Conservation (phyloP, 345 rosid species). For the Arabidopsis arenosa region DNA sequence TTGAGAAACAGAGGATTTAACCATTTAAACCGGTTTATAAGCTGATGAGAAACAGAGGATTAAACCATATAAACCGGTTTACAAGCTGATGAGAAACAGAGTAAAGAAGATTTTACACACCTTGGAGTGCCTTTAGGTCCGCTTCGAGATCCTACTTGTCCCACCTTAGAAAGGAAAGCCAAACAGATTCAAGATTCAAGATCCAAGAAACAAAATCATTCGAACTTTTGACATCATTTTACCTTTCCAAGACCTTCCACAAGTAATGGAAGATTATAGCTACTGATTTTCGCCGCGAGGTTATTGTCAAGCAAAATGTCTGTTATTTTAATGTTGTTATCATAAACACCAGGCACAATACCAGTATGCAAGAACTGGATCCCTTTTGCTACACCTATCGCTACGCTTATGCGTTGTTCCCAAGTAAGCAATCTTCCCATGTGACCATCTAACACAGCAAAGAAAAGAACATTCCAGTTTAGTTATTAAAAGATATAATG, state of each 20-base stretch:
- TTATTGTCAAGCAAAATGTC: conserved; percentile 88
- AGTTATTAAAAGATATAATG: background rate
- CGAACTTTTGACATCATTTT: conserved; percentile 17
- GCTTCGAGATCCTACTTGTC: conserved; percentile 51
- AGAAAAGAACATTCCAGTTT: background rate
- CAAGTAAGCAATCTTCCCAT: conserved; percentile 60
- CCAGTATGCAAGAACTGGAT: conserved; percentile 92
- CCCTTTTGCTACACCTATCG: conserved; percentile 88
- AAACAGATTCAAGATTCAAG: conserved; percentile 23
- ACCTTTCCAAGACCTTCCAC: conserved; percentile 74
- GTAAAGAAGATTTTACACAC: conserved; percentile 45
- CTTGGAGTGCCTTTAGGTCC: conserved; percentile 59
- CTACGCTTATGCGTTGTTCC: conserved; percentile 85
- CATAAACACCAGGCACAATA: conserved; percentile 79
- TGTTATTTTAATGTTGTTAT: conserved; percentile 79
- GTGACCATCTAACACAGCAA: conserved; percentile 53
- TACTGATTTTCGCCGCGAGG: conserved; percentile 77
- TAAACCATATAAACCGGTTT: background rate
- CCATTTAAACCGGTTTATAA: background rate
- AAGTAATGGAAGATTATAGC: conserved; percentile 81
- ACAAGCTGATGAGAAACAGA: conserved; percentile 12
- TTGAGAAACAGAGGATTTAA: conserved; percentile 34
- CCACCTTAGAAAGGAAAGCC: conserved; percentile 52
- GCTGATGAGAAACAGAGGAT: conserved; percentile 27
- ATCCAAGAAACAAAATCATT: conserved; percentile 16